phyloP scores from a whole-genome alignment of 345 rosid genomes.

The Clausena lansium region DNA sequence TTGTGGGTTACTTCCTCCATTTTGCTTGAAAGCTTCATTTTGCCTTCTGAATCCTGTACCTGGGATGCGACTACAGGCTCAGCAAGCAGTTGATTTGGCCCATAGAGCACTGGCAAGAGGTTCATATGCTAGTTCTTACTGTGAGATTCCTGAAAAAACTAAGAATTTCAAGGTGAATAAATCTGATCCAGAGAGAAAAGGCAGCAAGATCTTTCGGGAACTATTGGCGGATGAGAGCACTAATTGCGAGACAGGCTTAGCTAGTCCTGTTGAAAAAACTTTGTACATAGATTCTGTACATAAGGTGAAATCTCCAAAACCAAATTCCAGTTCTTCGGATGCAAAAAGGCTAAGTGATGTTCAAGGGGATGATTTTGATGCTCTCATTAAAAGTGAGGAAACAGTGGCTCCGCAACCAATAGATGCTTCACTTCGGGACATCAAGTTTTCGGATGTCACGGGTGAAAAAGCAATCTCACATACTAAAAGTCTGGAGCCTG shows the following conservation, averaged over 20 bases:
- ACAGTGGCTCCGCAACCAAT: slow-evolving; percentile 25
- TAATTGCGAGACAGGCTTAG: slow-evolving; percentile 39
- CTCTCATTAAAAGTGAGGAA: slow-evolving; percentile 21
- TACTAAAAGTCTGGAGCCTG: slow-evolving; percentile 23
- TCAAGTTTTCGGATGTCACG: slow-evolving; percentile 7
- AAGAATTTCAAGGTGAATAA: slow-evolving; percentile 19
- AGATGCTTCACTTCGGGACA: slow-evolving; percentile 32
- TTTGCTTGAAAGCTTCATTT: slow-evolving; percentile 61
- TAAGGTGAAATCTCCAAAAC: slow-evolving; percentile 26
- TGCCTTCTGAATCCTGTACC: slow-evolving; percentile 60
- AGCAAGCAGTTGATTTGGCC: slow-evolving; percentile 35
- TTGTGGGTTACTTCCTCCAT: slow-evolving; percentile 78
- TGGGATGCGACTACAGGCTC: slow-evolving; percentile 46
- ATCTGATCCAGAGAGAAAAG: slow-evolving; percentile 17
- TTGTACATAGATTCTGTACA: slow-evolving; percentile 68
- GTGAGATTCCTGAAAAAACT: slow-evolving; percentile 26
- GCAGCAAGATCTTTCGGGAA: slow-evolving; percentile 37
- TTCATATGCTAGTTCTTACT: slow-evolving; percentile 29
- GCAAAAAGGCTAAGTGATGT: slow-evolving; percentile 3
- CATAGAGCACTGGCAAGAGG: slow-evolving; percentile 39
- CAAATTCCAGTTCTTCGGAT: slow-evolving; percentile 25
- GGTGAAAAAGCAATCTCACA: slow-evolving; percentile 14
- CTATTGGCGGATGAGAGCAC: slow-evolving; percentile 53
- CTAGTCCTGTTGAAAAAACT: slow-evolving; percentile 64
- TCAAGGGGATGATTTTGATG: slow-evolving; percentile 16